Evolutionary conservation across 1,284 basidiomycete species (phyloP).

Genomic region (Ceratobasidium sp.): DNA sequence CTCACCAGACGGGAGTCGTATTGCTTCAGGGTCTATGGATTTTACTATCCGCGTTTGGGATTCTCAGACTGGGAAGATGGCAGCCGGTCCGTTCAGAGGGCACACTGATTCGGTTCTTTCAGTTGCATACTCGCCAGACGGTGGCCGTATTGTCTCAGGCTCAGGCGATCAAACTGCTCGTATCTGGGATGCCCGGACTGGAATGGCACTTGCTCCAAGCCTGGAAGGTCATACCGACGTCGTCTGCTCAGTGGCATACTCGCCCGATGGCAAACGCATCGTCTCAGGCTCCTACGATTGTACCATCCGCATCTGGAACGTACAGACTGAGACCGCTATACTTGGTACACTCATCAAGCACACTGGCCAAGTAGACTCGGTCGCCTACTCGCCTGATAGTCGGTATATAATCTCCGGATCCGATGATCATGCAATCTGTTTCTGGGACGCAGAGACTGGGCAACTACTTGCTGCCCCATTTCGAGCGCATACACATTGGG

Average conservation of each 20-base stretch:
- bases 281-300: conserved; percentile 2
- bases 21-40: too few relatives aligned
- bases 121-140: background rate
- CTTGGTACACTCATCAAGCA: background rate
- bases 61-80: too few relatives aligned
- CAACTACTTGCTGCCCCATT: background rate
- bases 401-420: background rate
- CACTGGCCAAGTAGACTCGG: background rate
- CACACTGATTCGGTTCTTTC: too few relatives aligned
- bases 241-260: background rate
- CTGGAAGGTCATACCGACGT: background rate
- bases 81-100: too few relatives aligned
- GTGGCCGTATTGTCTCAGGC: background rate
- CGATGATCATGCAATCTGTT: background rate
- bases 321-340: background rate
- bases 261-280: background rate
- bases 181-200: too few relatives aligned
- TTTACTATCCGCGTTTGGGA: too few relatives aligned
- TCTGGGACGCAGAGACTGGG: background rate
- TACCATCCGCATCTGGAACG: conserved; percentile 1
- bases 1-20: too few relatives aligned
- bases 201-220: too few relatives aligned
- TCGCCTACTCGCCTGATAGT: conserved; percentile 27
- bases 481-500: background rate
- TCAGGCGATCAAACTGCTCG: too few relatives aligned